phyloP scores from a whole-genome alignment of 192 early-diverging fungal genomes.

The Martensiomyces pterosporus region DNA sequence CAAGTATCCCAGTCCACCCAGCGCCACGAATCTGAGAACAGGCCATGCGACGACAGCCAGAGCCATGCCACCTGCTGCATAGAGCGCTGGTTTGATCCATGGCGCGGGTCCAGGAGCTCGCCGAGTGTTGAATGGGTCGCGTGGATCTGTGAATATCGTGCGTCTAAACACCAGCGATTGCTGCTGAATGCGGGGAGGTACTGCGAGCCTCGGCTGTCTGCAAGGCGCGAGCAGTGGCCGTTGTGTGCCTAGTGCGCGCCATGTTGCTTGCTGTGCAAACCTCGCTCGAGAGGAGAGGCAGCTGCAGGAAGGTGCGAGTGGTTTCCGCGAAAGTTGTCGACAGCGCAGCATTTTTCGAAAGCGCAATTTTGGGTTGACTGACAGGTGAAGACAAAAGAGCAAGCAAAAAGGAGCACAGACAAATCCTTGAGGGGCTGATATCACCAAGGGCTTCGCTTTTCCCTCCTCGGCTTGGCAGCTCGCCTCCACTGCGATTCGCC shows the following conservation, averaged over 20 bases:
- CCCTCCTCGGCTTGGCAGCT: too few species aligned
- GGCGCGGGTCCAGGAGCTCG: background rate
- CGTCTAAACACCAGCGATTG: slow-evolving; percentile 5
- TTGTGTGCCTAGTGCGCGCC: background rate
- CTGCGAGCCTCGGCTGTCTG: background rate
- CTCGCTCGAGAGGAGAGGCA: too few species aligned
- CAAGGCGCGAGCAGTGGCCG: background rate
- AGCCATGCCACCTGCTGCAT: slow-evolving; percentile 26
- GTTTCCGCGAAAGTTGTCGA: too few species aligned
- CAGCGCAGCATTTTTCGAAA: too few species aligned
- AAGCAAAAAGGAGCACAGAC: slow-evolving; percentile 55
- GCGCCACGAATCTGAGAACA: slow-evolving; percentile 25
- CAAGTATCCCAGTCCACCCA: slow-evolving; percentile 32
- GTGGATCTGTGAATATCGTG: background rate
- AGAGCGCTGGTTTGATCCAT: slow-evolving; percentile 23
- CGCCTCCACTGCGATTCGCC: too few species aligned
- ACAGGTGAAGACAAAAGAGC: slow-evolving; percentile 44
- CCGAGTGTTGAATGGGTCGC: background rate
- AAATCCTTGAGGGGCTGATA: slow-evolving; percentile 50
- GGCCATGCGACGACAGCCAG: slow-evolving; percentile 35
- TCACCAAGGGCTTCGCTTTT: too few species aligned
- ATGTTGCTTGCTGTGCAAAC: too few species aligned
- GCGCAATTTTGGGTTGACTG: too few species aligned
- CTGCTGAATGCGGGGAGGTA: background rate
- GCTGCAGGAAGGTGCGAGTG: too few species aligned